These are phyloP conservation scores for Arctium minus DNA, from an alignment of 129 eudicot genomes.

Conservation along the genomic window DNA sequence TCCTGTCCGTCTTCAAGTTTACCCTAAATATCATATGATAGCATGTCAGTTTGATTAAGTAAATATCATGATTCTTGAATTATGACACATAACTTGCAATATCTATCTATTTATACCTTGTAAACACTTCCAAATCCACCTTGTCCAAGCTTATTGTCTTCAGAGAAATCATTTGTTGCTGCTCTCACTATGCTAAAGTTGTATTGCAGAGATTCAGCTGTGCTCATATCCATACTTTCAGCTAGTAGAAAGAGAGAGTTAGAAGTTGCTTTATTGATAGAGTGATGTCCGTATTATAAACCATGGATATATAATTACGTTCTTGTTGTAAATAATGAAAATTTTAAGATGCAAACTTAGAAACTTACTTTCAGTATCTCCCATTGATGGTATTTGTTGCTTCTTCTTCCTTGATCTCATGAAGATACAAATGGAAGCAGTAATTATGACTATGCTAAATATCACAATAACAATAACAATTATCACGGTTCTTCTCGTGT, in stretches of 20 bases:
- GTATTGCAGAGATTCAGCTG: constrained; percentile 24
- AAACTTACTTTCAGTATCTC: constrained; percentile 4
- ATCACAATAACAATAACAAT: background rate
- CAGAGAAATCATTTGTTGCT: constrained; percentile 23
- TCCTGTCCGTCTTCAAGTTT: constrained; percentile 18
- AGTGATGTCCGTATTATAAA: background rate
- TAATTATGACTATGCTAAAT: background rate
- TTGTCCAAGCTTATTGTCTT: constrained; percentile 21
- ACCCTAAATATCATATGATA: constrained; percentile 12
- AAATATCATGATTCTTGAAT: background rate
- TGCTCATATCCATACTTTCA: constrained; percentile 6
- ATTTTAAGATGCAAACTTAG: background rate
- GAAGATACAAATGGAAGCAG: constrained; percentile 1
- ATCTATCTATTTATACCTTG: constrained; percentile 9
- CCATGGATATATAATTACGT: background rate
- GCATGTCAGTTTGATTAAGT: background rate
- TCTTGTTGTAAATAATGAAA: background rate
- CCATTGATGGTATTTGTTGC: background rate
- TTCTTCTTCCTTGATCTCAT: background rate
- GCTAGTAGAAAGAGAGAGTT: background rate
- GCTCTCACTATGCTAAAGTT: constrained; percentile 7
- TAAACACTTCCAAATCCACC: constrained; percentile 39
- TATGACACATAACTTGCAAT: background rate
- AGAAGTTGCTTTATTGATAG: background rate
- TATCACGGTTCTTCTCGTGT: background rate